Percentiles rank a stretch among this genome's conserved stretches.
These are phyloP conservation scores for Plasmodium yoelii DNA, from an alignment of 169 alveolate species.

Conservation along the genomic window DNA sequence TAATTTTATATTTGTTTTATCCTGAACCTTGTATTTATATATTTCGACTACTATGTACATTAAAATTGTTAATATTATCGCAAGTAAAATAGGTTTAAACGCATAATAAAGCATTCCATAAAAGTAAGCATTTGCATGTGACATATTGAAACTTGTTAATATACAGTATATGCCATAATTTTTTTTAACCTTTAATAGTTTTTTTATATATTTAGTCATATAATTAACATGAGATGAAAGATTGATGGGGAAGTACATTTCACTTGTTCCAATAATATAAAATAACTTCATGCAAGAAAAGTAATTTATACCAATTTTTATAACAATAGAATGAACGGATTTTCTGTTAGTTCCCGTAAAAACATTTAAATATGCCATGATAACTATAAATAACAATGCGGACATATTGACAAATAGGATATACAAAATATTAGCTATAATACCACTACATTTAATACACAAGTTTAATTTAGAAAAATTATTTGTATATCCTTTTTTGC, in stretches of 20 bases:
- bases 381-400: constrained; percentile 76
- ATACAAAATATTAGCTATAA: constrained; percentile 69
- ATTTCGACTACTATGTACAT: constrained; percentile 79
- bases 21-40: constrained; percentile 36
- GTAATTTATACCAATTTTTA: constrained; percentile 80
- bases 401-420: constrained; percentile 61
- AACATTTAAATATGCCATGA: constrained; percentile 84
- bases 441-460: constrained; percentile 79
- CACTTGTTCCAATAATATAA: constrained; percentile 73
- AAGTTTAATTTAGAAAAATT: constrained; percentile 75
- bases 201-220: constrained; percentile 35
- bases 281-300: constrained; percentile 80
- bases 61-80: constrained; percentile 81
- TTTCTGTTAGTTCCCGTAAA: constrained; percentile 82
- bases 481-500: constrained; percentile 81
- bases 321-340: constrained; percentile 82
- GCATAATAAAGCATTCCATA: constrained; percentile 85
- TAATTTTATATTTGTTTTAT: constrained; percentile 77
- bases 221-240: constrained; percentile 57
- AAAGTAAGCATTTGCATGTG: constrained; percentile 86
- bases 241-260: constrained; percentile 76
- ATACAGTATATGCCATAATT: constrained; percentile 81
- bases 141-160: constrained; percentile 77
- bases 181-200: constrained; percentile 37
- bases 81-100: constrained; percentile 81